These are phyloP conservation scores for Hanseniaspora lindneri DNA, from an alignment of 805 yeast genomes.

Conservation along the genomic window DNA sequence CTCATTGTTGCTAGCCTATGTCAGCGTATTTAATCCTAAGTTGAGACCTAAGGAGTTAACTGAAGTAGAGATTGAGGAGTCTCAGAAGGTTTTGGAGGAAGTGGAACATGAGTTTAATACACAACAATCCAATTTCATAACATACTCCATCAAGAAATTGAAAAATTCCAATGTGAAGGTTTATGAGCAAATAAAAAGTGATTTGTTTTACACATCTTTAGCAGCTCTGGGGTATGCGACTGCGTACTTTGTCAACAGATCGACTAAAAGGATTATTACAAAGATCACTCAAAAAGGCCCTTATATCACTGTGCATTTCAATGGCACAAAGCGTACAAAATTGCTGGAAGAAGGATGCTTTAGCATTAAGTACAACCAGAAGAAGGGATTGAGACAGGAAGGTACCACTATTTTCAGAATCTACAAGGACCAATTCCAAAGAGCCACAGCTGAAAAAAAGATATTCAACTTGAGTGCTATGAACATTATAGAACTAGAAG, in stretches of 20 bases:
- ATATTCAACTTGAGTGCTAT: not conserved
- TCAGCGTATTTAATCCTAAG: not conserved
- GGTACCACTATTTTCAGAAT: not conserved
- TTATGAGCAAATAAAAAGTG: not conserved
- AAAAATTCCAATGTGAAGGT: not conserved
- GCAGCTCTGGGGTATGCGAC: not conserved
- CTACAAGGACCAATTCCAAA: not conserved
- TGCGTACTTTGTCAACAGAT: not conserved
- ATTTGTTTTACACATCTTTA: not conserved
- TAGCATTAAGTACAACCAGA: not conserved
- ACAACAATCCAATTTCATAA: not conserved
- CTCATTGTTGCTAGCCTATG: not conserved
- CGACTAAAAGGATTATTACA: slow-evolving; percentile 1
- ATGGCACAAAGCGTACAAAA: not conserved
- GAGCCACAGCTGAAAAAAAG: not conserved
- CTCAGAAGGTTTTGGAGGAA: not conserved
- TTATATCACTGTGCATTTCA: not conserved
- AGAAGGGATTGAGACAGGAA: not conserved
- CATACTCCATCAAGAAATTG: not conserved
- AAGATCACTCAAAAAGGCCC: slow-evolving; percentile 1
- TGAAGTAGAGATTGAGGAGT: not conserved
- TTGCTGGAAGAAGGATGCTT: not conserved
- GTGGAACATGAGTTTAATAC: not conserved
- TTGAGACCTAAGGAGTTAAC: not conserved
- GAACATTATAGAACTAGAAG: not conserved